These are phyloP conservation scores for Conticribra guillardii DNA, from an alignment of 108 stramenopile species.

Conservation along the genomic window DNA sequence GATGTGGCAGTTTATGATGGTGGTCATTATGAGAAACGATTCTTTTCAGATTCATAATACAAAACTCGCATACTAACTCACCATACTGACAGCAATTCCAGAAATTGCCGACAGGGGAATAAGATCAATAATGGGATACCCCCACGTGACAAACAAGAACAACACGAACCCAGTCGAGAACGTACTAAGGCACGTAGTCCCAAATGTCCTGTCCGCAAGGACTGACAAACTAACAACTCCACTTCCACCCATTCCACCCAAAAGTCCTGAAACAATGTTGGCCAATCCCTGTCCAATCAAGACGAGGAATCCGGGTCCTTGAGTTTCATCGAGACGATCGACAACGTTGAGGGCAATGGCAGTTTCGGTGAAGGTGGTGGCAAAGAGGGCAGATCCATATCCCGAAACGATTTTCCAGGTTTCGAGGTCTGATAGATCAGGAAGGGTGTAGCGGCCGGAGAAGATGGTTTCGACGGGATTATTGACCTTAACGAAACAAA, in stretches of 20 bases:
- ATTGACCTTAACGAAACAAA: slow-evolving; percentile 13
- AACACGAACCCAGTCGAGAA: slow-evolving; percentile 36
- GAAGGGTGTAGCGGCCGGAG: slow-evolving; percentile 25
- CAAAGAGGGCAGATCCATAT: slow-evolving; percentile 46
- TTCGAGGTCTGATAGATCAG: slow-evolving; percentile 38
- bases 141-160: slow-evolving; percentile 41
- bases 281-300: slow-evolving; percentile 44
- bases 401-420: slow-evolving; percentile 46
- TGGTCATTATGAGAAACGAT: not conserved
- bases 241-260: slow-evolving; percentile 53
- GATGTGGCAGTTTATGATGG: too few relatives aligned
- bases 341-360: slow-evolving; percentile 49
- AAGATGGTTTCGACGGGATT: slow-evolving; percentile 37
- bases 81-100: slow-evolving; percentile 37
- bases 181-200: slow-evolving; percentile 46
- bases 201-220: slow-evolving; percentile 47
- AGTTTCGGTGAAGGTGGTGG: slow-evolving; percentile 45
- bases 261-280: slow-evolving; percentile 40
- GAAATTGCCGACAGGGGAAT: slow-evolving; percentile 49
- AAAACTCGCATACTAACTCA: not conserved
- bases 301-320: slow-evolving; percentile 42
- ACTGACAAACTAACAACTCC: slow-evolving; percentile 44
- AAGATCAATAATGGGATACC: slow-evolving; percentile 44
- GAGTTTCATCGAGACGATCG: slow-evolving; percentile 43
- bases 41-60: not conserved